Base-by-base conservation (phyloP, 805 yeast species). In the Maudiozyma saulgeensis region DNA sequence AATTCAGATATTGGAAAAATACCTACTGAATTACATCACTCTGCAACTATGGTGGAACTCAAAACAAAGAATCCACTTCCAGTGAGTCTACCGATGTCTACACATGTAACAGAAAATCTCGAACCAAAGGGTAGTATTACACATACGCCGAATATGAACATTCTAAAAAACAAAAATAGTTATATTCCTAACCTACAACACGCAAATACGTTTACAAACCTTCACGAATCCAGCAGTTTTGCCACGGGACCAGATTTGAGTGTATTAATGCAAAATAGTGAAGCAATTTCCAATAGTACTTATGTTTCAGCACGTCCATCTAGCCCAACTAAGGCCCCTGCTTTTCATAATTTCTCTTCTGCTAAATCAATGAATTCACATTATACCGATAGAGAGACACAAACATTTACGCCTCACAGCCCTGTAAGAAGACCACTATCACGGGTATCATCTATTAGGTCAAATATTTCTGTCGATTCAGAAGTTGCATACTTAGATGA, bases 301-400 rank as follows among this genome's bases (percentile, higher is more conserved):
- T 47, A 51, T 7, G 49, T 48, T 25, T 49, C 55, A 2, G 48
- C 44, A 23, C 46, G 49, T 15, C 53, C 43, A 13, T 15, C 37
- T 18, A 39, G 25, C 21, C 21, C 41, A 38, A 9, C 19, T 8
- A 37, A 19, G 15, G 6, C n/a, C 15, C n/a, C 8, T 11, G 4
- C 26, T 23, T n/a, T 21, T 18, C 42, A 39, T 18, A 19, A 19
- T 8, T 19, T 39, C 15, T 5, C 15, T 39, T 7, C 16, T 19
- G 4, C 23, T 3, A 21, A 18, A 13, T 7, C 23, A 4, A 11
- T 6, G 23, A 18, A 18, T 39, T n/a, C 16, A n/a, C 7, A 8
- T 7, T 55, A 56, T 38, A 52, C 54, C 12, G 55, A 57, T 48
- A 49, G 55, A 3, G 56, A 51, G 18, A 57, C 58, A 4, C 60